Base-by-base conservation (phyloP, 139 green algal species). In the Chlamydomonas asymmetrica region DNA sequence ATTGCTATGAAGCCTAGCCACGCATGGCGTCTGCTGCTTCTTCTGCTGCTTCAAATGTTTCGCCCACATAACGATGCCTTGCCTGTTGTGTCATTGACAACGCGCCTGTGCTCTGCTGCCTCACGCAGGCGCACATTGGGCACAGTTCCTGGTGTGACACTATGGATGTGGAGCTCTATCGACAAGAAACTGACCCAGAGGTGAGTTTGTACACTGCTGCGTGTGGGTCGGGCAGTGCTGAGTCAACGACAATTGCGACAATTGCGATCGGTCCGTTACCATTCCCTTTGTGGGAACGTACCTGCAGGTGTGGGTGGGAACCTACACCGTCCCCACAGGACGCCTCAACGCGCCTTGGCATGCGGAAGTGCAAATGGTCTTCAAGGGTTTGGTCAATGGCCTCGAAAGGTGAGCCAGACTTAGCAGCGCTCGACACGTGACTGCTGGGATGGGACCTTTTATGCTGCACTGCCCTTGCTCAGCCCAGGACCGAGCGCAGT, bases 341-440 rank as follows among this genome's bases (percentile, higher is more conserved):
- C 50, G 41, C 3, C 66, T 81, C 8, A 9, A 43, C 8, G 66
- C 70, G 41, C 57, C 57, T 0, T 71, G 56, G 37, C 75, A 75
- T 8, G 35, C 75, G 45, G 75, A 81, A 37, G n/a, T 63, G 25
- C 75, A 81, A 59, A 38, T 81, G 45, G 71, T 77, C 41, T 77
- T 77, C 59, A 69, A 69, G 71, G 71, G 71, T 20, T 3, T 31
- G 2, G 31, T 77, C 40, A 59, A 43, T 25, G 71, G 71, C 23
- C 25, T 32, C 27, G 63, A 56, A 9, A 18, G 37, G 54, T 32
- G 7, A 34, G 54, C n/a, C n/a, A n/a, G n/a, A n/a, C n/a, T n/a
- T n/a, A n/a, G n/a, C n/a, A n/a, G n/a, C n/a, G n/a, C n/a, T n/a
- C n/a, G n/a, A n/a, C n/a, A n/a, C n/a, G n/a, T n/a, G n/a, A n/a